Base-by-base conservation (phyloP, 495 filamentous ascomycete species). In the Chlorociboria aeruginascens region DNA sequence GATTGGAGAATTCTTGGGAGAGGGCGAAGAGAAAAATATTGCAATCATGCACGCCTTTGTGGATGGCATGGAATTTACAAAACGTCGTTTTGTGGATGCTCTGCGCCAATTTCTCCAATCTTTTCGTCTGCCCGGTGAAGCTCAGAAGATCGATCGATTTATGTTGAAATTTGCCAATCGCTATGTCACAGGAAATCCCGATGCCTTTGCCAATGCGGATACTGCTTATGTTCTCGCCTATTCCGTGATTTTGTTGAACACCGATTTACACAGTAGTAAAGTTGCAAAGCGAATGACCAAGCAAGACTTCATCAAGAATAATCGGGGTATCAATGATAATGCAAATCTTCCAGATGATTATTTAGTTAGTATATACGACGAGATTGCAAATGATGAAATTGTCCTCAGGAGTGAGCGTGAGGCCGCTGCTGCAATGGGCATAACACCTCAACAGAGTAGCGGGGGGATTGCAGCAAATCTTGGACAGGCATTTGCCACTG, bases 131-230 rank as follows among this genome's bases (percentile, higher is more conserved):
- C 92, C 92, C 1, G 92, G 92, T 38, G 92, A 99, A 63, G 89
- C 89, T 1, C 92, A 99, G 62, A 99, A 99, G 69, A 99, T 99
- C 53, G 92, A 99, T 78, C 84, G 92, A 32, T 95, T 96, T 66
- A 97, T 99, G 92, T 72, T 97, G 43, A 99, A 99, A 63, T 99
- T 97, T 66, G 93, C 92, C 35, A 87, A 97, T 58, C 81, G 89
- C 25, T 99, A 99, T 60, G 82, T 89, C 32, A 83, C 79, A 33
- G 89, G 89, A 29, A 99, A 99, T 54, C 92, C 92, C 1, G 93
- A 95, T 59, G 89, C 92, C 4, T 99, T 95, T 61, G 92, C 92
- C 13, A 99, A 97, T 61, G 92, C 92, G 3, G 92, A 99, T 58
- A 99, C 92, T 0, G 90, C 92, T 7, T 99, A 99, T 57, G 85